Evolutionary conservation across 495 filamentous ascomycete genomes (phyloP), one percentile per base, ranked within the genome.

Genomic region (Hypoxylon intermedium): DNA sequence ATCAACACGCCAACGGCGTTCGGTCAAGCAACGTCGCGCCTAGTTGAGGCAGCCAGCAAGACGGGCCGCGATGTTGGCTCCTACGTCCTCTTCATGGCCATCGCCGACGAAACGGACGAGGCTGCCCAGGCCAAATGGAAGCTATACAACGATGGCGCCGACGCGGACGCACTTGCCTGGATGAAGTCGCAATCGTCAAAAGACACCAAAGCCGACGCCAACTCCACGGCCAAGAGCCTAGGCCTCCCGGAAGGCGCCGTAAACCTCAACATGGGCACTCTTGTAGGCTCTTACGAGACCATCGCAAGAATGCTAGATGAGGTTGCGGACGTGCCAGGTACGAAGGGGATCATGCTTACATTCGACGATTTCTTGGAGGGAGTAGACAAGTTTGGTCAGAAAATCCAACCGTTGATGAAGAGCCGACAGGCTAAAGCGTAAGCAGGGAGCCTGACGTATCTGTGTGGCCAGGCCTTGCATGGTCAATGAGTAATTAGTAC

Each of bases 301-400:
- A 47, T 73, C 28, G 71, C 71, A 9, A 34, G 46, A 9, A 71
- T 73, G 66, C 41, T 73, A 18, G 71, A 73, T 46, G 63, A 71
- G 18, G 63, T 60, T 23, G 71, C 71, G 0, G 53, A 50, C 9
- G 57, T 73, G 4, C 58, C 56, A 11, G 71, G 71, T 6, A 69
- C 60, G 34, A 73, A 73, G 55, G 70, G 71, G 9, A 73, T 73
- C 37, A 71, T 73, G 71, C 60, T 73, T 20, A 54, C 47, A 6
- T 73, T 73, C 31, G 71, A 71, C 48, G 68, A 71, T 36, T 71
- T 69, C 50, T 30, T 69, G 20, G 21, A 60, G 42, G 71, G 68
- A 1, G 30, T 73, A 30, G 71, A 73, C 1, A 52, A 48, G 1
- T 73, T 71, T 30, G 71, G 68, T n/a, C 52, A 58, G 53, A 65